Percentiles rank a stretch among this genome's conserved stretches.
These are phyloP conservation scores for Phytophthora sp. DNA, from an alignment of 352 stramenopile species.

Conservation along the genomic window DNA sequence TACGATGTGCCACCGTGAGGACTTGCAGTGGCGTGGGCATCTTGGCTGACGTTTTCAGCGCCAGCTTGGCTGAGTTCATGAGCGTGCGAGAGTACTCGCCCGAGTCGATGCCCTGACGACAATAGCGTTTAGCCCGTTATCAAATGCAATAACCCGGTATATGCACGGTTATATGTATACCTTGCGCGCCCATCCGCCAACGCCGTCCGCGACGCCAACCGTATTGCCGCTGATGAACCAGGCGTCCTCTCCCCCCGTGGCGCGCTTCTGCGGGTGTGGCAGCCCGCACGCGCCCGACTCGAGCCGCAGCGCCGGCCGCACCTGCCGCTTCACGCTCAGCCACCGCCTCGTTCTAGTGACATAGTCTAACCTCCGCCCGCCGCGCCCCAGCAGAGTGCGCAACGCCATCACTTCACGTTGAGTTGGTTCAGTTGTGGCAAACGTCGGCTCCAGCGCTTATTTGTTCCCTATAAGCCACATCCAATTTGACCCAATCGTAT, in stretches of 20 bases:
- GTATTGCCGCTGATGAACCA: constrained; percentile 83
- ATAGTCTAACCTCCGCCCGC: background rate
- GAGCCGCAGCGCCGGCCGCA: constrained; percentile 44
- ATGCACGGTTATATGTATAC: constrained; percentile 32
- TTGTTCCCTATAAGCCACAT: constrained; percentile 1
- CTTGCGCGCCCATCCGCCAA: constrained; percentile 88
- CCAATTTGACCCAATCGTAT: background rate
- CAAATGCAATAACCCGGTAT: background rate
- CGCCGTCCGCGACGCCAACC: constrained; percentile 86
- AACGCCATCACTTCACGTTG: constrained; percentile 10
- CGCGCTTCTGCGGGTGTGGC: constrained; percentile 84
- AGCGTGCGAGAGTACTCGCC: constrained; percentile 88
- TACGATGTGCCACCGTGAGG: constrained; percentile 70
- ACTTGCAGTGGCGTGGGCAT: constrained; percentile 68
- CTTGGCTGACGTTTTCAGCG: constrained; percentile 24
- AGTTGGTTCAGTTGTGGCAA: no score
- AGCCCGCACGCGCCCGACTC: constrained; percentile 75
- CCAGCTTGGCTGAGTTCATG: constrained; percentile 59
- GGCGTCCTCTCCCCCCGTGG: constrained; percentile 85
- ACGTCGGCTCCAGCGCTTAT: no score
- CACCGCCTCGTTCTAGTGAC: background rate
- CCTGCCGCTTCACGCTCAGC: constrained; percentile 34
- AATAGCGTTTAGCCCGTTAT: no score
- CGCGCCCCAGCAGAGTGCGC: background rate
- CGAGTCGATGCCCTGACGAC: constrained; percentile 76